These are phyloP conservation scores for Agapanthus africanus DNA, from an alignment of 106 monocot genomes.

Conservation along the genomic window DNA sequence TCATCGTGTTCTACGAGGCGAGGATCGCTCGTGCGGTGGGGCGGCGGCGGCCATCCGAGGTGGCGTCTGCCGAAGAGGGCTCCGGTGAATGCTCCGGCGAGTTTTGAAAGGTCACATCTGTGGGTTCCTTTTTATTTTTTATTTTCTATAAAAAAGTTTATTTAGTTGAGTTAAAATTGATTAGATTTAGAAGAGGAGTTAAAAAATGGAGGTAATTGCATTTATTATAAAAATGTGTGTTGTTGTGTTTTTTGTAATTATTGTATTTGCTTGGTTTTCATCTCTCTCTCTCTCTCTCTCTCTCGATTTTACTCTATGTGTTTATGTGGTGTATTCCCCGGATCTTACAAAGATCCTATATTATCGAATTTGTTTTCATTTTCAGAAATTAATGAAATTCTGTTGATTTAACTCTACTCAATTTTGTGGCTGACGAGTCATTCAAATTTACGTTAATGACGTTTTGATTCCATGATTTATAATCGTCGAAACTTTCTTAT, in stretches of 20 bases:
- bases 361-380: no score
- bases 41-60: slow-evolving; percentile 1
- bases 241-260: background rate
- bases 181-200: background rate
- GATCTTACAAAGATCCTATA: no score
- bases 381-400: no score
- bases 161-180: no score
- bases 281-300: background rate
- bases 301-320: no score
- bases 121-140: background rate
- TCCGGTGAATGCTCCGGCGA: slow-evolving; percentile 45
- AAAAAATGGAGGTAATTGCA: no score
- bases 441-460: no score
- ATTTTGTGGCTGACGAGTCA: no score
- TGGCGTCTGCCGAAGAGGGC: slow-evolving; percentile 24
- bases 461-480: no score
- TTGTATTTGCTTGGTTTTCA: background rate
- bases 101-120: background rate
- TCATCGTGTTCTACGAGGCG: slow-evolving; percentile 20
- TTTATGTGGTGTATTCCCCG: no score
- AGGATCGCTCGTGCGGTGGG: slow-evolving; percentile 17
- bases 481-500: no score
- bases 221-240: background rate
- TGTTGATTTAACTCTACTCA: no score
- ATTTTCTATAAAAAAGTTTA: background rate